Base-by-base conservation (phyloP, 2,329 filamentous ascomycete genomes). In the Daldinia sp. region DNA sequence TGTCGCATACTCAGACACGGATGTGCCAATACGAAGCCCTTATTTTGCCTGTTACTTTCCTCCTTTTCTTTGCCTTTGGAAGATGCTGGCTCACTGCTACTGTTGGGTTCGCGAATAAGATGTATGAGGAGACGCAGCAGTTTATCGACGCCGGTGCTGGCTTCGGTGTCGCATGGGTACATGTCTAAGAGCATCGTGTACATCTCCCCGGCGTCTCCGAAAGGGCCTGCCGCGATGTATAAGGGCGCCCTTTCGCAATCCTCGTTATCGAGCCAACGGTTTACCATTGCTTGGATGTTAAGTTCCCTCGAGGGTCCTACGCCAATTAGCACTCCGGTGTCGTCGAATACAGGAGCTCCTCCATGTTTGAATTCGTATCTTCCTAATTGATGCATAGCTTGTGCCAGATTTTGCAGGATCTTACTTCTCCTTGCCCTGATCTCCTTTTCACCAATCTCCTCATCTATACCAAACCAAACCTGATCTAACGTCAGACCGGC, bases 11-110 rank as follows among this genome's bases (percentile, higher is more conserved):
- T 69, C 11, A 73, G 60, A 32, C 67, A 65, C 3, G 68, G 60
- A 29, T 73, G 71, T 9, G 69, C 49, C 27, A 73, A 65, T 3
- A 73, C 72, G 32, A 73, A 73, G 27, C 23, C 34, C 50, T 32
- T 58, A 25, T 43, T 48, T 17, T 32, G 15, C 41, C 58, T 25
- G 6, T 39, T 39, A n/a, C n/a, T n/a, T n/a, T n/a, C n/a, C 25
- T 21, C 45, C 13, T 43, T 47, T 21, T 39, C 29, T 35, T 61
- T 30, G 3, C 39, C 55, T 30, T 52, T 48, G 11, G 6, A 13
- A 11, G 34, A 43, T 11, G 19, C 47, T 3, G 45, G 11, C n/a
- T n/a, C n/a, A n/a, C n/a, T n/a, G n/a, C n/a, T n/a, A n/a, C 13
- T 21, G 0, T 23, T 50, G n/a, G 69, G 69, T 48, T 73, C 71